A percentile compares a stretch with the other conserved stretches of the same genome.
Evolutionary conservation across 2,329 filamentous ascomycete species (phyloP).

Genomic region (Diaporthe sp.): DNA sequence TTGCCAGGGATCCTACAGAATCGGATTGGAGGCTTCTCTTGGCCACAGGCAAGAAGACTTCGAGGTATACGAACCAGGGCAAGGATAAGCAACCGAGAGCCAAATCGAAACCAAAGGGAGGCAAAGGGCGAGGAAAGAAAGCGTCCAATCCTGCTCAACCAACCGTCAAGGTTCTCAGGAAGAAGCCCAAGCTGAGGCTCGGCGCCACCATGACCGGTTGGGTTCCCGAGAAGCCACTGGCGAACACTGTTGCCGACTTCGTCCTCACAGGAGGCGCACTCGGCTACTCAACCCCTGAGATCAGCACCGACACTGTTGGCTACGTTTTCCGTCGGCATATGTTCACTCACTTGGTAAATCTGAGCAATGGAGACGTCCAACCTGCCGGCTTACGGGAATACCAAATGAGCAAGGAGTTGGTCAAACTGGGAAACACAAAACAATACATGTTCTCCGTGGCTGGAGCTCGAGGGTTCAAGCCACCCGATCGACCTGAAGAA

Average conservation of each 20-base stretch:
- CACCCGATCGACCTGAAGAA: neutral
- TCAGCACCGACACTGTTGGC: slow-evolving; percentile 54
- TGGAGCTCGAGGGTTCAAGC: neutral
- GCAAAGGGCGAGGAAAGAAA: slow-evolving; percentile 30
- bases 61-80: slow-evolving; percentile 46
- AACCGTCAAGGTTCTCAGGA: slow-evolving; percentile 31
- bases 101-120: slow-evolving; percentile 38
- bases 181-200: slow-evolving; percentile 36
- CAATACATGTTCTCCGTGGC: slow-evolving; percentile 57
- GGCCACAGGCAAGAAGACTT: slow-evolving; percentile 61
- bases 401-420: slow-evolving; percentile 54
- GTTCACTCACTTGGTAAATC: slow-evolving; percentile 49
- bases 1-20: slow-evolving; percentile 66
- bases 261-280: slow-evolving; percentile 50
- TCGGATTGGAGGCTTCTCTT: slow-evolving; percentile 71
- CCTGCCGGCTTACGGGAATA: slow-evolving; percentile 57
- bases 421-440: slow-evolving; percentile 57
- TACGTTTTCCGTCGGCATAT: slow-evolving; percentile 54
- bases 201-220: slow-evolving; percentile 44
- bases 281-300: slow-evolving; percentile 54
- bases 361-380: slow-evolving; percentile 54
- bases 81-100: slow-evolving; percentile 44
- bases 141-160: slow-evolving; percentile 10
- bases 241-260: slow-evolving; percentile 53
- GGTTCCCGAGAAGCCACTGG: slow-evolving; percentile 53